Conservation (phyloP, 208 protist genomes). For the Trypanosoma conorhini region DNA sequence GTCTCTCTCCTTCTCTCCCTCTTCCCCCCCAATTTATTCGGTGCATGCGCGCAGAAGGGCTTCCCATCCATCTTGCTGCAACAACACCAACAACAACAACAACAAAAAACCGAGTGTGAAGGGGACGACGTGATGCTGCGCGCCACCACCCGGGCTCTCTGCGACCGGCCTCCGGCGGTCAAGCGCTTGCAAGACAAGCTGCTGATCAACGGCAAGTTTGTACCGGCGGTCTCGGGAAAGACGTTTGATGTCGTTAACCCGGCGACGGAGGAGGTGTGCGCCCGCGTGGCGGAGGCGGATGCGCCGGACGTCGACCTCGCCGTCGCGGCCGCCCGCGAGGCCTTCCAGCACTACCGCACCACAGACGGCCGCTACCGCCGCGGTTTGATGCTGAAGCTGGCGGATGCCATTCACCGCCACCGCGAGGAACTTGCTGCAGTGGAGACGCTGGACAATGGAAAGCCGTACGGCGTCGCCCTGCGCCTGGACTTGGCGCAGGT, state of each 20-base stretch:
- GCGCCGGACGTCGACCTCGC: slow-evolving; percentile 83
- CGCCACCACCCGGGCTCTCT: not conserved
- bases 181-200: slow-evolving; percentile 72
- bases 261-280: slow-evolving; percentile 72
- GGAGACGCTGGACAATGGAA: slow-evolving; percentile 92
- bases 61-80: not conserved
- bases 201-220: slow-evolving; percentile 89
- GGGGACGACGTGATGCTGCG: not conserved
- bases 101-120: not conserved
- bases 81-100: not conserved
- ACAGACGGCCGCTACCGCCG: slow-evolving; percentile 54
- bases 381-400: slow-evolving; percentile 68
- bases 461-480: slow-evolving; percentile 65
- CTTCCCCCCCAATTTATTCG: not conserved
- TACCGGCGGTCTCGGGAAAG: slow-evolving; percentile 60
- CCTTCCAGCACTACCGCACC: slow-evolving; percentile 54
- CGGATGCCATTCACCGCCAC: slow-evolving; percentile 73
- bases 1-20: not conserved
- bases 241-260: slow-evolving; percentile 82
- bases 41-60: not conserved
- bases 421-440: slow-evolving; percentile 69
- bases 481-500: slow-evolving; percentile 62
- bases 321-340: slow-evolving; percentile 68
- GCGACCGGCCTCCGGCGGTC: slow-evolving; percentile 7
- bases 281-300: slow-evolving; percentile 73